These are phyloP conservation scores for Crithidia sp. DNA, from an alignment of 208 protist species.

Conservation along the genomic window DNA sequence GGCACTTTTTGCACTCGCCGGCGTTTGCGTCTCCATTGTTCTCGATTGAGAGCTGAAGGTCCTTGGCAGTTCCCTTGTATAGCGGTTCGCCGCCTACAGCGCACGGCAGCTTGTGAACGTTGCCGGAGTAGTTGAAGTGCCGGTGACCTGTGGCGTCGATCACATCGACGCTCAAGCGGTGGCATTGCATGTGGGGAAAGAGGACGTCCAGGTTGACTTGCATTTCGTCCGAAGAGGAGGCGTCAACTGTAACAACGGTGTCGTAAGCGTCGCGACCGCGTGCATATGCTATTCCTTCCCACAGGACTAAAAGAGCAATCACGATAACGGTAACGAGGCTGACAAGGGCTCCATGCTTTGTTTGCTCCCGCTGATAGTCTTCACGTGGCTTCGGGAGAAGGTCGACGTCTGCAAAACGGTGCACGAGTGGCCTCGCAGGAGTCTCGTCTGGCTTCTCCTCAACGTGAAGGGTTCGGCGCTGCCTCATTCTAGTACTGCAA, in stretches of 20 bases:
- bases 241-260: conserved; percentile 73
- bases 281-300: conserved; percentile 55
- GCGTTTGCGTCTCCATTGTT: conserved; percentile 9
- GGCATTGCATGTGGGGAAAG: conserved; percentile 68
- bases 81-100: conserved; percentile 18
- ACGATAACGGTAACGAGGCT: conserved; percentile 51
- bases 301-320: conserved; percentile 56
- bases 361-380: conserved; percentile 68
- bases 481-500: conserved; percentile 11
- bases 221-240: conserved; percentile 46
- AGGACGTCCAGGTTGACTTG: conserved; percentile 79
- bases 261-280: conserved; percentile 61
- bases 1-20: conserved; percentile 53
- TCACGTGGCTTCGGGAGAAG: conserved; percentile 73
- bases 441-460: background rate
- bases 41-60: conserved; percentile 20
- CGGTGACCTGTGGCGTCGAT: conserved; percentile 62
- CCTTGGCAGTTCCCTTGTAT: conserved; percentile 36
- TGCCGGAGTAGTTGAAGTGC: conserved; percentile 63
- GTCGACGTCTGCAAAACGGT: conserved; percentile 49
- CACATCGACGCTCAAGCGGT: conserved; percentile 75
- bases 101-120: conserved; percentile 63
- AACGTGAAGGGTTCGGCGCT: conserved; percentile 1
- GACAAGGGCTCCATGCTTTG: conserved; percentile 44
- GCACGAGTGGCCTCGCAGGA: conserved; percentile 14